Percentiles rank a stretch among this genome's conserved stretches.
Evolutionary conservation across 306 rosid genomes (phyloP).

Genomic region (Ammopiptanthus mongolicus): DNA sequence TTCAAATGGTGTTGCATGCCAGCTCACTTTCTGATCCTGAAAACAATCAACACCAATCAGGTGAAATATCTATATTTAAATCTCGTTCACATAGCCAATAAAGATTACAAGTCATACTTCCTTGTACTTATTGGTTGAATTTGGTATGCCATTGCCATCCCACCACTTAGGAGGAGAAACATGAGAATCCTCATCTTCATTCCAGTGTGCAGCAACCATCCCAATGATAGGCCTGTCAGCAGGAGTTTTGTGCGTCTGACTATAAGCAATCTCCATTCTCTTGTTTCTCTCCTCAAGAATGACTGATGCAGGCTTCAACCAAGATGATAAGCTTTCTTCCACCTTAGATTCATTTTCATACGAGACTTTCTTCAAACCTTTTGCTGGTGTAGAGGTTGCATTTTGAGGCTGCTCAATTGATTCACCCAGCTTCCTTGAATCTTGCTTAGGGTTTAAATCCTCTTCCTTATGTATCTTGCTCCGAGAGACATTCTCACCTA

Average conservation of each 20-base stretch:
- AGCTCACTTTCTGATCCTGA: constrained; percentile 91
- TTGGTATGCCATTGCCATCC: constrained; percentile 93
- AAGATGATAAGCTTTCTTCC: constrained; percentile 68
- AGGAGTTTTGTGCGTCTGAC: constrained; percentile 42
- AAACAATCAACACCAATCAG: constrained; percentile 13
- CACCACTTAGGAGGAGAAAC: constrained; percentile 77
- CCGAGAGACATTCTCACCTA: constrained; percentile 32
- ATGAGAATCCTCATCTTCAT: constrained; percentile 52
- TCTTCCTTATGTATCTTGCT: constrained; percentile 42
- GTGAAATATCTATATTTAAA: not conserved
- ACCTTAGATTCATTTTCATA: constrained; percentile 38
- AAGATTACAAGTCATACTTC: constrained; percentile 46
- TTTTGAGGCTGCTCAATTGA: constrained; percentile 37
- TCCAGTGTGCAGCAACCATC: constrained; percentile 87
- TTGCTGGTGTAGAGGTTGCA: constrained; percentile 34
- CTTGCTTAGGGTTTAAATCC: constrained; percentile 25
- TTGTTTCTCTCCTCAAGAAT: constrained; percentile 38
- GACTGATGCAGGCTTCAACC: constrained; percentile 62
- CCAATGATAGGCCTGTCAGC: constrained; percentile 86
- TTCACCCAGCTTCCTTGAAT: constrained; percentile 38
- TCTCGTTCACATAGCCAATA: not conserved
- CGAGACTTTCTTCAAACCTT: constrained; percentile 23
- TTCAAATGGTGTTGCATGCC: constrained; percentile 97
- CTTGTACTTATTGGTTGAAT: constrained; percentile 87
- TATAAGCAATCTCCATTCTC: constrained; percentile 28